Percentiles rank a stretch among this genome's conserved stretches.
phyloP scores from a whole-genome alignment of 83 land plant genomes.

The Larix sibirica region DNA sequence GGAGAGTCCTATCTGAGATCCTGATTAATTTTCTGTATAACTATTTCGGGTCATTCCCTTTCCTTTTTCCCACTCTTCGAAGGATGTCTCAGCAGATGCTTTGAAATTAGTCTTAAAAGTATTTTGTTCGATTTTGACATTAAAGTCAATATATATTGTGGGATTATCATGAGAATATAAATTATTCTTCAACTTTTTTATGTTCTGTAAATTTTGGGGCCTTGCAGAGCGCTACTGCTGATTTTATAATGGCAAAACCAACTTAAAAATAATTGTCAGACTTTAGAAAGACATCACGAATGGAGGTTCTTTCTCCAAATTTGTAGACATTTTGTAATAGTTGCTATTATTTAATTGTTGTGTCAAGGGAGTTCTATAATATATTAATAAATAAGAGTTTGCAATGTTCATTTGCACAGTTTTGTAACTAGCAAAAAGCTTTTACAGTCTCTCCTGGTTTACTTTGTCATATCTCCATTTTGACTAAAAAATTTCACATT shows the following conservation, averaged over 20 bases:
- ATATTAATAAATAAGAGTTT: no score
- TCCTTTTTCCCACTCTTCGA: not conserved
- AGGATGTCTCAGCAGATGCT: not conserved
- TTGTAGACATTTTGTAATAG: no score
- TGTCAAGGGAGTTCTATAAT: no score
- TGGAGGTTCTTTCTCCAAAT: no score
- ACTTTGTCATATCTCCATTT: no score
- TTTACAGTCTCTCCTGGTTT: no score
- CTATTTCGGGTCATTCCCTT: not conserved
- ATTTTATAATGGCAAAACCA: not conserved
- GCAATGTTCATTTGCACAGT: no score
- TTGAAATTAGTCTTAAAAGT: not conserved
- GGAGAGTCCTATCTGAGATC: not conserved
- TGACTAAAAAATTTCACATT: no score
- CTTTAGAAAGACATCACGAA: no score
- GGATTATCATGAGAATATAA: not conserved
- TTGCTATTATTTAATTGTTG: no score
- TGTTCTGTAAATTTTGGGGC: not conserved
- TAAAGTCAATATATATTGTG: not conserved
- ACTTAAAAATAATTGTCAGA: not conserved
- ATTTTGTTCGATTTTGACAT: not conserved
- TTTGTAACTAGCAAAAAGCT: no score
- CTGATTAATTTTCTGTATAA: not conserved
- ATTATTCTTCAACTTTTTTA: not conserved
- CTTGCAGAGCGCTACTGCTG: not conserved